phyloP scores from a whole-genome alignment of 257 asterid genomes.

The Vinca minor region DNA sequence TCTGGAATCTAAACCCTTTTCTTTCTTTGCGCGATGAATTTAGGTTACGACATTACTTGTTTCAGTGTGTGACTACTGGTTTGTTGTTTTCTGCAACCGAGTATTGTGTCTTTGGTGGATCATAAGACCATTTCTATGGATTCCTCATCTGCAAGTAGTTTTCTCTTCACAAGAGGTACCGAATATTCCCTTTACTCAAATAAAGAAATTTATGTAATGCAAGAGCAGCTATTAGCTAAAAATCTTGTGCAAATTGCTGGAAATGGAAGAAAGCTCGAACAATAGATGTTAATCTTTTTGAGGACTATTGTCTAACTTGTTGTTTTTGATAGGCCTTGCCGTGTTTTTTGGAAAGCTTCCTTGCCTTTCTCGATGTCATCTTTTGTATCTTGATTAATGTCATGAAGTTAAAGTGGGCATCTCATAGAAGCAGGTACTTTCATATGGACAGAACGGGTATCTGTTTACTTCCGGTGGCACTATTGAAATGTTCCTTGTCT shows the following conservation, averaged over 20 bases:
- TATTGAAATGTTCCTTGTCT: background rate
- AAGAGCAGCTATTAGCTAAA: background rate
- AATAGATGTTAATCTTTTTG: background rate
- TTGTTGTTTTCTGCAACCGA: slow-evolving; percentile 40
- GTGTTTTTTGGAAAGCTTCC: slow-evolving; percentile 38
- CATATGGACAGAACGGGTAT: background rate
- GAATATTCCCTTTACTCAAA: background rate
- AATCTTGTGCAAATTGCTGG: background rate
- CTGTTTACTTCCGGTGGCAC: background rate
- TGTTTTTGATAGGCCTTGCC: slow-evolving; percentile 36
- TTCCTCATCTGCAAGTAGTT: slow-evolving; percentile 47
- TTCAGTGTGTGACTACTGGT: slow-evolving; percentile 34
- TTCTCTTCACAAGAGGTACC: slow-evolving; percentile 36
- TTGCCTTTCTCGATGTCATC: slow-evolving; percentile 32
- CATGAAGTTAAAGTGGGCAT: slow-evolving; percentile 34
- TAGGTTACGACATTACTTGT: slow-evolving; percentile 51
- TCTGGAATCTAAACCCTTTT: slow-evolving; percentile 7
- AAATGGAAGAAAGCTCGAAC: background rate
- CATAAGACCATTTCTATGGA: slow-evolving; percentile 41
- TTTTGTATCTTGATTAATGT: slow-evolving; percentile 52
- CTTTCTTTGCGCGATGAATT: slow-evolving; percentile 12
- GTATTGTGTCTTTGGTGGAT: slow-evolving; percentile 79
- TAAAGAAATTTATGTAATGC: background rate
- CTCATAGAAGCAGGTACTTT: slow-evolving; percentile 44
- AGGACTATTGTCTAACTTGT: background rate